Evolutionary conservation across 1,284 basidiomycete species (phyloP), one percentile per base, ranked within the genome.

Genomic region (Rhodotorula sp.): DNA sequence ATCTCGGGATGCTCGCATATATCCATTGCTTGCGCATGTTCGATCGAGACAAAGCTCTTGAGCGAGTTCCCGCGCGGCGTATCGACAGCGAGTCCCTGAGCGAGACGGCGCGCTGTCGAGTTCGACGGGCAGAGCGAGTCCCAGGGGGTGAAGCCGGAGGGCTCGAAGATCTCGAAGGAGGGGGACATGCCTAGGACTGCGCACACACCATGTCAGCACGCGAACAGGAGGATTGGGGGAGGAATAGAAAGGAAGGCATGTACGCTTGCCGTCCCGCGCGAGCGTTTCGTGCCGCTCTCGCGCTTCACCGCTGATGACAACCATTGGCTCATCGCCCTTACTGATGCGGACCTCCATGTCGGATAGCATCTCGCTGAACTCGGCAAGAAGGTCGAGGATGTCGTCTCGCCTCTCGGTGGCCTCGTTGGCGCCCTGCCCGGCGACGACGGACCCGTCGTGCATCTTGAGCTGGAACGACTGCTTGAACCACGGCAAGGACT

Each of bases 1-100:
- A 72, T 36, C 25, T 67, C 73, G 4, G 77, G 75, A 41, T 79
- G 71, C 25, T 56, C 39, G 65, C 78, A 79, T 10, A 78, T 29
- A 53, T 78, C 77, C 50, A 73, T 73, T 29, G 76, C 64, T 13
- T 57, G 54, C 7, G 59, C 57, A 34, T 75, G 72, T 34, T 76
- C 67, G n/a, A 62, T 61, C n/a, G 70, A 67, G 57, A 75, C 64
- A 32, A 72, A 72, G 39, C 67, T 67, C 25, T 29, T 56, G 5
- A 71, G 48, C 54, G 36, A 54, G 13, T 17, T 25, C 25, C 34
- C 59, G 48, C 21, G 6, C 29, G 73, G 73, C 5, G 19, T 29
- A 41, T 70, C 71, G 59, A 67, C 56, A 0, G 64, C 55, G 7
- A 69, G 56, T 1, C 44, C 62, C 32, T 66, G 57, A 2, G 73